Evolutionary conservation across 225 moss, liverwort and hornwort genomes (phyloP).

Genomic region (Thuidium tamariscinum): DNA sequence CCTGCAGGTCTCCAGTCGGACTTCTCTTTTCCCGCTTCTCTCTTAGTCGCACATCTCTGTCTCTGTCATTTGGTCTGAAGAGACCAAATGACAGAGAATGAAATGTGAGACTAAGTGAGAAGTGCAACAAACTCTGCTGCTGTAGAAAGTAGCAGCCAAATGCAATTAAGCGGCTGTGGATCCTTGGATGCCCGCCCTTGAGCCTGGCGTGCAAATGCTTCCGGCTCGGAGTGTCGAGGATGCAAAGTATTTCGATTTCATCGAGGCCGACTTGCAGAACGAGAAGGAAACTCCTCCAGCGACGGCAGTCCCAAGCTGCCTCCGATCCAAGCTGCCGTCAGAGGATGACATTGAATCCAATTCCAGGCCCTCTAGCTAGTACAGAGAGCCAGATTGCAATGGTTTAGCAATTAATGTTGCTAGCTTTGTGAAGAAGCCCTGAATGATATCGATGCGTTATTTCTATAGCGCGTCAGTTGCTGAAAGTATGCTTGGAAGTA

Average conservation of each 20-base stretch:
- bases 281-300: neutral
- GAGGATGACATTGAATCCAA: neutral
- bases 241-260: neutral
- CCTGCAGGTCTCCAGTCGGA: too few species aligned
- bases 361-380: neutral
- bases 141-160: neutral
- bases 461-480: neutral
- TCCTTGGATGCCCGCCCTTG: neutral
- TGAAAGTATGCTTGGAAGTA: neutral
- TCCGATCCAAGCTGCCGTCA: neutral
- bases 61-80: too few species aligned
- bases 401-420: neutral
- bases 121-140: neutral
- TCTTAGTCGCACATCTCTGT: too few species aligned
- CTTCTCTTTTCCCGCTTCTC: too few species aligned
- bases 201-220: too few species aligned
- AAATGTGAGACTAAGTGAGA: too few species aligned
- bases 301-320: neutral
- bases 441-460: neutral
- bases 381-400: too few species aligned
- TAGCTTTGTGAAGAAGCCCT: neutral
- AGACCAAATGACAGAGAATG: too few species aligned
- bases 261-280: neutral
- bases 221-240: neutral
- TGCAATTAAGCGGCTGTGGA: neutral